Evolutionary conservation across 805 yeast species (phyloP).

Genomic region (Candida sithepensis): DNA sequence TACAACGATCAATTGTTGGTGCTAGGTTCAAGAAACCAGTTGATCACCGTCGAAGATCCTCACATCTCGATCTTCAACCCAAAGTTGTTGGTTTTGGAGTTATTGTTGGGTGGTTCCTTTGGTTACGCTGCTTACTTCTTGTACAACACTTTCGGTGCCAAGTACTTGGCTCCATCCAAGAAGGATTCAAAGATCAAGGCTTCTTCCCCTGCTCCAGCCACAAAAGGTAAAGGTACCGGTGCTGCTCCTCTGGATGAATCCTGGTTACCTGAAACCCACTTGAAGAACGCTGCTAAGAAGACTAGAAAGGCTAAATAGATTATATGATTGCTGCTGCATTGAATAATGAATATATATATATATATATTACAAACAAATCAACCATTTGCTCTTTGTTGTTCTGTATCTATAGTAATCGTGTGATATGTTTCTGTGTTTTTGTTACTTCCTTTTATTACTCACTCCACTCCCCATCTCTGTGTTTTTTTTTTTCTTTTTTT

Average conservation of each 20-base stretch:
- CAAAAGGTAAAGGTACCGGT: conserved; percentile 23
- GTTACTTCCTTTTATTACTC: background rate
- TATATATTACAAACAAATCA: background rate
- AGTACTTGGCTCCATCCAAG: conserved; percentile 40
- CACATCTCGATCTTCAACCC: conserved; percentile 72
- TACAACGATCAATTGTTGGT: conserved; percentile 47
- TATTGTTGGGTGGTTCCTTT: conserved; percentile 46
- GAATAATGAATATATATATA: no score
- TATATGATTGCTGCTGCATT: no score
- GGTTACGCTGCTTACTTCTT: conserved; percentile 47
- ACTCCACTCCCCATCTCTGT: no score
- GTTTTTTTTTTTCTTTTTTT: background rate
- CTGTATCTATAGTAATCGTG: background rate
- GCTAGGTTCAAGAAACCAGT: conserved; percentile 55
- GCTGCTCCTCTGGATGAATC: conserved; percentile 36
- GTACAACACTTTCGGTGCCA: conserved; percentile 42
- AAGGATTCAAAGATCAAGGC: conserved; percentile 29
- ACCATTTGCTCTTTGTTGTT: background rate
- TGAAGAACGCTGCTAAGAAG: conserved; percentile 30
- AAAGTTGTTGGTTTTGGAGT: conserved; percentile 60
- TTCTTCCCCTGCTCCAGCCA: conserved; percentile 19
- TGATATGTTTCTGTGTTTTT: background rate
- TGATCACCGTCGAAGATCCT: conserved; percentile 57
- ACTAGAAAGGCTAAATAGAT: conserved; percentile 30
- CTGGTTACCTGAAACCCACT: conserved; percentile 59